Evolutionary conservation across 1,139 yeast species (phyloP), one percentile per base, ranked within the genome.

Genomic region (Barnettozyma hawaiiensis): DNA sequence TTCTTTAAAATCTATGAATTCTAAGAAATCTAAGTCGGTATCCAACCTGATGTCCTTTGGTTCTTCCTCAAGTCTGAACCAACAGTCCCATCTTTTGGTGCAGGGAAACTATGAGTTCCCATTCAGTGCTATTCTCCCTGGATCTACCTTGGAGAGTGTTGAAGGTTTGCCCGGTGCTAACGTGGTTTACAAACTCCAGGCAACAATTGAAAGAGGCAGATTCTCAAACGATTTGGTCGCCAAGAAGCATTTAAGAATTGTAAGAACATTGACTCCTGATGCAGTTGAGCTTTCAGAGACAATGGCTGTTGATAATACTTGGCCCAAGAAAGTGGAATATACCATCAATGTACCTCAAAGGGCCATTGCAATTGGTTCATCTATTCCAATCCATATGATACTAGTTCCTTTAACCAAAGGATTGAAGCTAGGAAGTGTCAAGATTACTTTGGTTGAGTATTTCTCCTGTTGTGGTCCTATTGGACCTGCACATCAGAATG

Each of bases 251-350:
- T 52, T 94, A 10, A 75, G 96, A 47, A 81, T 94, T 12, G 78
- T 92, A n/a, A 73, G 98, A 52, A 92, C 98, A 0, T 65, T 90
- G 45, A 81, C 96, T 0, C 76, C 95, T 1, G 97, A 90, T 62
- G 78, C 95, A 0, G 76, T 86, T 2, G 98, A 94, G 58, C 69
- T 90, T 35, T 75, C 94, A 0, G 97, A 92, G 63, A 87, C 97
- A 0, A 85, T 89, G 52, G 89, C 96, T 0, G 95, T 92, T 19
- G 96, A 89, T 58, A 92, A 92, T 60, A 82, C 92, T 0, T 94
- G 99, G 99, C 97, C 98, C 3, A 70, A 78, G 38, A 92, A 92
- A 61, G 86, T 92, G 37, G 97, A 94, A 56, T 92, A 92, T 62
- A 77, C 92, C 2, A 76, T 92, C 43, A 84, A 85, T 47, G 81